Conservation (phyloP, 2,329 filamentous ascomycete species). For the Arachnomyces sp. region DNA sequence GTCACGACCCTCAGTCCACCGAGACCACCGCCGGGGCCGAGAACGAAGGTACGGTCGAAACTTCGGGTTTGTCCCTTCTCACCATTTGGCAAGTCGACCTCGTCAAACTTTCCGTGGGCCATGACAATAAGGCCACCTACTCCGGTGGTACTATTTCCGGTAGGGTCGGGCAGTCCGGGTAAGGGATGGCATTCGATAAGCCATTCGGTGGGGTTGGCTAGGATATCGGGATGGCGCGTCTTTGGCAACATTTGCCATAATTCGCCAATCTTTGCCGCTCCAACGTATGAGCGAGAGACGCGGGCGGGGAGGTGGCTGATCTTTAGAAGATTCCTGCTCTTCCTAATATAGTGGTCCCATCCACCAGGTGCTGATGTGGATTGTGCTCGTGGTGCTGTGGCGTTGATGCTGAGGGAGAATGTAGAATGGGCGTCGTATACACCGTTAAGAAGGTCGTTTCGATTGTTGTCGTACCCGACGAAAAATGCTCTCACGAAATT, state of each 20-base stretch:
- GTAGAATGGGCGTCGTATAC: constrained; percentile 70
- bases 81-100: constrained; percentile 51
- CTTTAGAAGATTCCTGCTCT: constrained; percentile 68
- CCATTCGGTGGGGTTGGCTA: constrained; percentile 61
- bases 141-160: constrained; percentile 52
- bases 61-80: constrained; percentile 57
- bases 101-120: constrained; percentile 78
- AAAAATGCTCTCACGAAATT: constrained; percentile 70
- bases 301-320: constrained; percentile 55
- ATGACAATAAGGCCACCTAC: constrained; percentile 71
- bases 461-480: constrained; percentile 62
- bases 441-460: constrained; percentile 51
- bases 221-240: constrained; percentile 66
- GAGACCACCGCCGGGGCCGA: constrained; percentile 63
- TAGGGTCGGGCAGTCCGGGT: constrained; percentile 61
- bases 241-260: constrained; percentile 62
- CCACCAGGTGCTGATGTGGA: constrained; percentile 37
- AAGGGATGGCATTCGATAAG: constrained; percentile 73
- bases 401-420: constrained; percentile 69
- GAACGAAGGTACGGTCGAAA: constrained; percentile 72
- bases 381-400: constrained; percentile 43
- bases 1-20: constrained; percentile 65
- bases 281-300: constrained; percentile 58
- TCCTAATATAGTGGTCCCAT: constrained; percentile 68
- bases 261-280: constrained; percentile 56